Conservation (phyloP, 1,284 basidiomycete species). For the Trametes pubescens region DNA sequence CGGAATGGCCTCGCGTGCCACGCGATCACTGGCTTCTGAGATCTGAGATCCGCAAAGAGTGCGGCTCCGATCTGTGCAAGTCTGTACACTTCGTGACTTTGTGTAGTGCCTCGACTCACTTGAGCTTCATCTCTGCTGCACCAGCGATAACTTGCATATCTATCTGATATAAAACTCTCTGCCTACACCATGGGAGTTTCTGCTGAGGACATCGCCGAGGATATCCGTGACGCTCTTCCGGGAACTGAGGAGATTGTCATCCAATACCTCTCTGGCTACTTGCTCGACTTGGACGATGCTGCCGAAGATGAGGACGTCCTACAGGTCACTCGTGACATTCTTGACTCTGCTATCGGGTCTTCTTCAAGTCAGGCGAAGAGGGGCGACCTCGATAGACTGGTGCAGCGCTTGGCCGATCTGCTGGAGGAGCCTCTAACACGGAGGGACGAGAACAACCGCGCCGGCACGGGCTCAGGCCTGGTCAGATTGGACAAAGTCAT, state of each 20-base stretch:
- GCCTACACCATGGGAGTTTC: constrained; percentile 34
- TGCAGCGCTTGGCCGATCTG: constrained; percentile 70
- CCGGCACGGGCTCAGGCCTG: constrained; percentile 61
- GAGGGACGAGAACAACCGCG: constrained; percentile 60
- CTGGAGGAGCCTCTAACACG: constrained; percentile 70
- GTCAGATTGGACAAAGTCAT: constrained; percentile 92
- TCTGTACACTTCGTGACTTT: too few relatives aligned
- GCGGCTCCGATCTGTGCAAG: too few relatives aligned
- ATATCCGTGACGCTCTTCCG: constrained; percentile 82
- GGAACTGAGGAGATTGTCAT: constrained; percentile 94
- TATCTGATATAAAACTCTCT: neutral
- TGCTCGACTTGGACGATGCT: constrained; percentile 94
- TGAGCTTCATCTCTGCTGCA: neutral
- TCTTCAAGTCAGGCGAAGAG: constrained; percentile 37
- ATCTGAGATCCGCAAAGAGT: too few relatives aligned
- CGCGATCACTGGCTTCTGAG: too few relatives aligned
- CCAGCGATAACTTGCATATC: neutral
- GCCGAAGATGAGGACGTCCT: constrained; percentile 92
- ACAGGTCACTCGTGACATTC: constrained; percentile 78
- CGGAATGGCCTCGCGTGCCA: too few relatives aligned
- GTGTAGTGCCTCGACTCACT: neutral
- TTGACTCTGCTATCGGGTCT: constrained; percentile 65
- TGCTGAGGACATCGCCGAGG: constrained; percentile 70
- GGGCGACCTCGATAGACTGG: constrained; percentile 62
- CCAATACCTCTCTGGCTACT: constrained; percentile 91